Base-by-base conservation (phyloP, 2,329 filamentous ascomycete genomes). In the Trichoderma sp. region DNA sequence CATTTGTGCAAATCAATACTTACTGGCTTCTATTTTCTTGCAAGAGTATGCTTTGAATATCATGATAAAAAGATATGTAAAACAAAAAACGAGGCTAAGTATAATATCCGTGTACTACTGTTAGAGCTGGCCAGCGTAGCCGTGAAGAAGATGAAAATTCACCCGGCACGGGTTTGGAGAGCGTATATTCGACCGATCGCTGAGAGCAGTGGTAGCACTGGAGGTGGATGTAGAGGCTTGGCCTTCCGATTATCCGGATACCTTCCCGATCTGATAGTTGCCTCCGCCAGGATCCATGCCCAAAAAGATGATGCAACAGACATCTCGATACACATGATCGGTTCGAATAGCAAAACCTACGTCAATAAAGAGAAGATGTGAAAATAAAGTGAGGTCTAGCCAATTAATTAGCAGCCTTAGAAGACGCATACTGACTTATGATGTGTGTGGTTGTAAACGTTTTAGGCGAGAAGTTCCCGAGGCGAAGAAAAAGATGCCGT, bases 181-280 rank as follows among this genome's bases (percentile, higher is more conserved):
- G 49, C 32, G 37, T 5, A 43, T 24, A 43, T 63, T 52, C 11
- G 46, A 37, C 30, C 46, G 28, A 32, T 49, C 16, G 32, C n/a
- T 52, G 34, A 55, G 21, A 30, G 59, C 18, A 30, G 34, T 2
- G 43, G 61, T 65, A 55, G 16, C 37, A 46, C 18, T 56, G 24
- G 34, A 13, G 18, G 63, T 66, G 63, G 63, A 32, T 24, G n/a
- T 14, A 24, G 5, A 32, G 21, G 7, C n/a, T 21, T 30, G 30
- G 16, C 18, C 63, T 58, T 66, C 63, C 63, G 63, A 66, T 49
- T 66, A 66, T 58, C 63, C 63, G 63, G 52, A 66, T 56, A 66
- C 63, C 63, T 66, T 66, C 63, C 63, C 52, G 63, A 58, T 66
- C n/a, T 66, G 52, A 66, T 21, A 30, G 21, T 3, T 16, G 52